Base-by-base conservation (phyloP, 2,329 filamentous ascomycete species). In the Cylindrodendrum hubeiense region DNA sequence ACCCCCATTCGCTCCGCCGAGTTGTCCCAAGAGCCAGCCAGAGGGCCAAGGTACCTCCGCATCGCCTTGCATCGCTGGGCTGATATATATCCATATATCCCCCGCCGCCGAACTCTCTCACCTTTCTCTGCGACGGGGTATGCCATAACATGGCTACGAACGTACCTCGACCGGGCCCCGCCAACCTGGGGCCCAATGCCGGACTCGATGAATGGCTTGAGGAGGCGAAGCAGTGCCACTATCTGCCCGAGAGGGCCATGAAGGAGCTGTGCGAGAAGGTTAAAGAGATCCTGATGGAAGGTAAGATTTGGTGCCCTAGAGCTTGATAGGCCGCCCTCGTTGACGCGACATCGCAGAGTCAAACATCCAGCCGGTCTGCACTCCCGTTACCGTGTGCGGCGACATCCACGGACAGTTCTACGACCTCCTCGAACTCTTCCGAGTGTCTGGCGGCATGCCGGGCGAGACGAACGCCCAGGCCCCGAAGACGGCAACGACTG, bases 321-420 rank as follows among this genome's bases (percentile, higher is more conserved):
- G 52, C 19, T 39, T 60, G 46, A 22, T 55, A 34, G 49, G 52
- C 50, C 30, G 26, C 51, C 39, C 41, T 54, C 24, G 62, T 70
- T 75, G 65, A 75, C 62, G 30, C 51, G 54, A 30, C 50, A 19
- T 15, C 47, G 55, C 56, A 97, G 96, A 99, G 83, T 98, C 95
- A 70, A 99, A 99, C 79, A 98, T 99, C 65, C 96, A 98, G 79
- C 96, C 96, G n/a, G 95, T 99, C 21, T 90, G 92, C 58, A 97
- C 96, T 0, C 96, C 96, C 7, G 96, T 99, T 68, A 99, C 96
- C 5, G 92, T 99, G 68, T 98, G 96, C 77, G 96, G 96, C 77
- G 96, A 99, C 79, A 98, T 99, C 68, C 96, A 99, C 81, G 96
- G 96, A 74, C 96, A 99, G 82, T 98, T 98, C 80, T 98, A 99